phyloP scores from a whole-genome alignment of 2,329 filamentous ascomycete species.

The Botrytis tulipae region DNA sequence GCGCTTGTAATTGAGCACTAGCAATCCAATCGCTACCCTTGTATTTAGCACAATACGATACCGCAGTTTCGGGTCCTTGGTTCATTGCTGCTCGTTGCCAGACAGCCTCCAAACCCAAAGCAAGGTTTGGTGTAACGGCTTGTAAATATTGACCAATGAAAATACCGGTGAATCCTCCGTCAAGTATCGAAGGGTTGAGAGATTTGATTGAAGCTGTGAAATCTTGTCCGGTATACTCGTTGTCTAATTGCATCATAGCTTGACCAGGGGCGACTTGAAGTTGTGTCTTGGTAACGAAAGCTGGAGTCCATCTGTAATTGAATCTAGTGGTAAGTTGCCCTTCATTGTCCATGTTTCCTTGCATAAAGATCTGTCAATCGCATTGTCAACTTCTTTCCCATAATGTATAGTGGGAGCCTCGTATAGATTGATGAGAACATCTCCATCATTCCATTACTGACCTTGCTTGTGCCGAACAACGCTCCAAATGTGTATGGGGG shows the following conservation, averaged over 20 bases:
- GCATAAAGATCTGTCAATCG: conserved; percentile 74
- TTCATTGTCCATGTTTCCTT: conserved; percentile 94
- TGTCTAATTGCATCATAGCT: conserved; percentile 89
- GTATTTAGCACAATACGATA: conserved; percentile 91
- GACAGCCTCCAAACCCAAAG: conserved; percentile 86
- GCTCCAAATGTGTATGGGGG: conserved; percentile 95
- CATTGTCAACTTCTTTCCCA: conserved; percentile 27
- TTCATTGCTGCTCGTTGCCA: conserved; percentile 86
- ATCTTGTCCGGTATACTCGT: conserved; percentile 90
- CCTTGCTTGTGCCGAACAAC: conserved; percentile 90
- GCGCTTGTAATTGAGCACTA: conserved; percentile 76
- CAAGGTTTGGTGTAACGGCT: conserved; percentile 80
- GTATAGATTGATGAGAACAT: background rate
- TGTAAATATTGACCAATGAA: conserved; percentile 95
- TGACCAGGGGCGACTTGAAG: conserved; percentile 78
- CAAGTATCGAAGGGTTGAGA: conserved; percentile 90
- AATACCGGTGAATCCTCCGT: conserved; percentile 91
- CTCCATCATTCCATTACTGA: conserved; percentile 45
- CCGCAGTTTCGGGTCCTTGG: conserved; percentile 83
- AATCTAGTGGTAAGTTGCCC: conserved; percentile 82
- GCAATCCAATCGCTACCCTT: conserved; percentile 91
- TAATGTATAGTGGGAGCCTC: background rate
- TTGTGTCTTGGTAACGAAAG: conserved; percentile 81
- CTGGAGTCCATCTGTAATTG: conserved; percentile 85
- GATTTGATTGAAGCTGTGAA: conserved; percentile 92